Evolutionary conservation across 257 asterid genomes (phyloP), one percentile per base, ranked within the genome.

Genomic region (Rehmannia glutinosa): DNA sequence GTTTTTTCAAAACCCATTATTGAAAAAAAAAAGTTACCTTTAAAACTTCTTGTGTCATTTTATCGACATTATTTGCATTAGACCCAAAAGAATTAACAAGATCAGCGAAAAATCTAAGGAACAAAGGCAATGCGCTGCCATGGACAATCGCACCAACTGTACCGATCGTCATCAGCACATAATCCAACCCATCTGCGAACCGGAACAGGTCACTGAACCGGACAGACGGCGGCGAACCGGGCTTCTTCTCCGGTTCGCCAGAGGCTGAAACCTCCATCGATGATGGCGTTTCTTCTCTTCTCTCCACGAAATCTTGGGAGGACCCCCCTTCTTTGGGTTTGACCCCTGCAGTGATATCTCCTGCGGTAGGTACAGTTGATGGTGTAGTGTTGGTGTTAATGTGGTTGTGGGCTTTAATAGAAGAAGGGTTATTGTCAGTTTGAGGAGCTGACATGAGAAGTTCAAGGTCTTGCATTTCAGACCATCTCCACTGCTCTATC

Each of bases 61-160:
- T 94, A 73, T 91, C 98, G 73, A 87, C 95, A 84, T 94, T 70
- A 72, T 88, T 70, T 5, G 93, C 97, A 75, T 94, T 86, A 56
- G 97, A 75, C 43, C 99, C 99, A 68, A 94, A 91, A 16, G 99
- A 94, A 75, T 94, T 91, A 30, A 94, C 98, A 71, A 91, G 97
- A 94, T 94, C 99, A 73, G 99, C 99, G 52, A 94, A 94, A 84
- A 94, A 94, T 66, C 99, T 80, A 32, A 94, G 96, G 55, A 94
- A 94, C 77, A 94, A 58, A 56, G 99, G 99, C 86, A 94, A 79
- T 1, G 98, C 88, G 71, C 81, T 86, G 8, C 99, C 99, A 72
- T 94, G 99, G 21, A 94, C 92, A 70, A 94, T 84, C 8, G 98
- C 99, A 19, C 99, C 99, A 61, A 87, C 76, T 0, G 95, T 80